A percentile compares a stretch with the other conserved stretches of the same genome.
Evolutionary conservation across 371 early-diverging fungal genomes (phyloP).

Genomic region (Dichotomocladium elegans): DNA sequence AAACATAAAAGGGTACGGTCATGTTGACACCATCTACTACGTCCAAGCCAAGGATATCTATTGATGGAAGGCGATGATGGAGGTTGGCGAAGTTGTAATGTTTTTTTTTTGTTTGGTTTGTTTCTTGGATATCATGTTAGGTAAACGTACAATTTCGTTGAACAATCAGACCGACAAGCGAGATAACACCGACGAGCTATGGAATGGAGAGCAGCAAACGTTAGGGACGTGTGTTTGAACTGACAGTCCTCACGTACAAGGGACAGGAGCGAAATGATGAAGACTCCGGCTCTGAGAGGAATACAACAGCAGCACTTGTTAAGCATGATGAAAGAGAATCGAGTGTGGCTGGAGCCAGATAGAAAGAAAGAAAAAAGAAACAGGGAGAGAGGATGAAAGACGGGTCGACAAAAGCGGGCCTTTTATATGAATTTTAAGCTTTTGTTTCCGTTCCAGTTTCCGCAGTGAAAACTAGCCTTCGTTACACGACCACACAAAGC

Average conservation of each 20-base stretch:
- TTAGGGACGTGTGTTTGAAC: not conserved
- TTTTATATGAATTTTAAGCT: slow-evolving; percentile 2
- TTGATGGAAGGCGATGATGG: too few relatives aligned
- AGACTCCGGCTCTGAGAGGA: slow-evolving; percentile 13
- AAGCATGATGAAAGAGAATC: not conserved
- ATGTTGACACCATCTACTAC: not conserved
- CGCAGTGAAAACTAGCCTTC: not conserved
- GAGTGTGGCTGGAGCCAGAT: too few relatives aligned
- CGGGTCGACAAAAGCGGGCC: not conserved
- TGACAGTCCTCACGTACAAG: slow-evolving; percentile 2
- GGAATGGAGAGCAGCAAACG: not conserved
- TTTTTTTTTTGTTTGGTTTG: too few relatives aligned
- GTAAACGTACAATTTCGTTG: not conserved
- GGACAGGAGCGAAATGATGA: slow-evolving; percentile 11
- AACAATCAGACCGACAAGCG: not conserved
- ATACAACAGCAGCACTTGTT: slow-evolving; percentile 16
- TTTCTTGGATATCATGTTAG: too few relatives aligned
- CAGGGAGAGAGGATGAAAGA: not conserved
- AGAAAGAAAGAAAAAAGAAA: too few relatives aligned
- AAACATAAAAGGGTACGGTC: not conserved
- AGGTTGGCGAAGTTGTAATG: too few relatives aligned
- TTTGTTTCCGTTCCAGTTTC: not conserved
- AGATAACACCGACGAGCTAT: not conserved
- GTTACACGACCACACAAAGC: slow-evolving; percentile 5
- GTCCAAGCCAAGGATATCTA: not conserved